A percentile compares a stretch with the other conserved stretches of the same genome.
These are phyloP conservation scores for Leccinum ochraceum DNA, from an alignment of 768 basidiomycete genomes.

Conservation along the genomic window DNA sequence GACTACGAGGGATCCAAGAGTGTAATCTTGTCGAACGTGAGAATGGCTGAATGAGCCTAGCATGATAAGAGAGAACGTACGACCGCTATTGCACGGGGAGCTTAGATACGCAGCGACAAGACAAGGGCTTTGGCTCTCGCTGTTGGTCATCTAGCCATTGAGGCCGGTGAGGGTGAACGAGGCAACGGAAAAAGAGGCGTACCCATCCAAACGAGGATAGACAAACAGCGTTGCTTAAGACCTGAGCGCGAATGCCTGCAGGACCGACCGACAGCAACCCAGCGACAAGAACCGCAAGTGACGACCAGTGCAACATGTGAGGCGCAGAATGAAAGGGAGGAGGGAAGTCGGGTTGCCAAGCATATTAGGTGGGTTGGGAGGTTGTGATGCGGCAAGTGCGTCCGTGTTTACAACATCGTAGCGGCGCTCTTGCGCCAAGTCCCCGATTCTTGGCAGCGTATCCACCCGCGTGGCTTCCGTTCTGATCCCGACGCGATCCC, in stretches of 20 bases:
- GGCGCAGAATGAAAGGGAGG: conserved; percentile 8
- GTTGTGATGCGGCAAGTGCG: too few relatives aligned
- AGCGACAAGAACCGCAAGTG: conserved; percentile 19
- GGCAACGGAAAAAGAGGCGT: conserved; percentile 3
- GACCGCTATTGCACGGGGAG: conserved; percentile 42
- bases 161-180: neutral
- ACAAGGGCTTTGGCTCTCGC: conserved; percentile 49
- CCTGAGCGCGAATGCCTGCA: conserved; percentile 21
- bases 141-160: conserved; percentile 38
- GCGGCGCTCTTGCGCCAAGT: too few relatives aligned
- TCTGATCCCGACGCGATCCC: too few relatives aligned
- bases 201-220: conserved; percentile 29
- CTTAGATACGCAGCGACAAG: conserved; percentile 44
- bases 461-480: too few relatives aligned
- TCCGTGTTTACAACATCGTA: too few relatives aligned
- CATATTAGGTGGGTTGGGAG: too few relatives aligned
- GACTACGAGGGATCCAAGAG: conserved; percentile 40
- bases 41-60: conserved; percentile 8
- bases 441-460: too few relatives aligned
- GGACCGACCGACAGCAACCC: conserved; percentile 23
- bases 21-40: conserved; percentile 33
- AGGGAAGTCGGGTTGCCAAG: neutral
- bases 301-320: conserved; percentile 9
- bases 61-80: conserved; percentile 33
- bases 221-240: conserved; percentile 23